Conservation (phyloP, 768 basidiomycete genomes). For the Boletus coccyginus region DNA sequence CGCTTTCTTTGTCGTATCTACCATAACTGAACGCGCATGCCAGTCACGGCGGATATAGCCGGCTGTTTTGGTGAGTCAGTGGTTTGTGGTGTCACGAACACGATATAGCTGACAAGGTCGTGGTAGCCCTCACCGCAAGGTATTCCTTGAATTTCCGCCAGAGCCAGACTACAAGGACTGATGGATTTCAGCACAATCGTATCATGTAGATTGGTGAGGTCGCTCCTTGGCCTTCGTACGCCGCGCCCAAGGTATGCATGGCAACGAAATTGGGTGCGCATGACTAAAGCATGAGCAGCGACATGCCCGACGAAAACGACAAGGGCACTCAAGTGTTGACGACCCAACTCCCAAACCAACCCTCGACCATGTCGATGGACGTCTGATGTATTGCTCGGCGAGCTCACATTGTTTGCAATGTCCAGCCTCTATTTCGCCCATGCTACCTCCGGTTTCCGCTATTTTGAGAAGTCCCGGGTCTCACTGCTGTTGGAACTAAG, state of each 20-base stretch:
- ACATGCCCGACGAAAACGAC: neutral
- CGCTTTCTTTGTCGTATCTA: neutral
- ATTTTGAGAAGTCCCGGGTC: neutral
- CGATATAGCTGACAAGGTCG: neutral
- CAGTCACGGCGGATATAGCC: slow-evolving; percentile 6
- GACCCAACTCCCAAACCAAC: neutral
- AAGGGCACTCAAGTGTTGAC: neutral
- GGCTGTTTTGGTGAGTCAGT: slow-evolving; percentile 1
- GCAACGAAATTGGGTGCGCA: neutral
- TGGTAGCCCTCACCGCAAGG: slow-evolving; percentile 12
- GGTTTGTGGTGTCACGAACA: neutral
- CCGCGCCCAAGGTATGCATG: neutral
- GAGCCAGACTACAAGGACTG: neutral
- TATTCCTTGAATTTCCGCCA: neutral
- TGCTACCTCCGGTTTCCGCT: neutral
- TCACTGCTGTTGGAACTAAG: too few species aligned
- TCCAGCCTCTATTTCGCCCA: neutral
- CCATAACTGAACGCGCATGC: neutral
- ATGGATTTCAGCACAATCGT: slow-evolving; percentile 10
- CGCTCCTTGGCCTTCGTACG: slow-evolving; percentile 4
- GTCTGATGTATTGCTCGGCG: neutral
- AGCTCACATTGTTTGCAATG: too few species aligned
- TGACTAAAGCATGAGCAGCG: neutral
- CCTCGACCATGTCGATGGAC: neutral
- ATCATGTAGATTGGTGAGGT: slow-evolving; percentile 15